Evolutionary conservation across 2,329 filamentous ascomycete genomes (phyloP).

Genomic region (Hypomyces perniciosus): DNA sequence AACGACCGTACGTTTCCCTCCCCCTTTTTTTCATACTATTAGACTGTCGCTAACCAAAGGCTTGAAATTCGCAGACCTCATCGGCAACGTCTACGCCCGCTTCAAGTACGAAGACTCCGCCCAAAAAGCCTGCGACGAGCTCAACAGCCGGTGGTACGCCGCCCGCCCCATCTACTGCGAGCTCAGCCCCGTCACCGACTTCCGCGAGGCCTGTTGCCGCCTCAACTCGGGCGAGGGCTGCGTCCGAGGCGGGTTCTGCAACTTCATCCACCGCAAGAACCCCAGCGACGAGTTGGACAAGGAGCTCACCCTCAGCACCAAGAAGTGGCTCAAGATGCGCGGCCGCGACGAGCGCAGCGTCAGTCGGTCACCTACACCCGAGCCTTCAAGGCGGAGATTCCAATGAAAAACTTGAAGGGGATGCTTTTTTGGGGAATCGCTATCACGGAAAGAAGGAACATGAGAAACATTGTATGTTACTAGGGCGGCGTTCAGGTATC

Average conservation of each 20-base stretch:
- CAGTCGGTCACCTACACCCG: slow-evolving; percentile 77
- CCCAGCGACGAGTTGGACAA: slow-evolving; percentile 81
- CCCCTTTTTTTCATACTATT: not conserved
- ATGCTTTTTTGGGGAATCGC: not conserved
- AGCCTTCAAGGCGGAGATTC: slow-evolving; percentile 68
- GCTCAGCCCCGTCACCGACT: slow-evolving; percentile 92
- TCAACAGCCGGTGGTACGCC: slow-evolving; percentile 96
- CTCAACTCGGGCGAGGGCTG: slow-evolving; percentile 94
- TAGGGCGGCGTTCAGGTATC: slow-evolving; percentile 20
- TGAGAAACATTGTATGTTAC: not conserved
- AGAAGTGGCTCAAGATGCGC: slow-evolving; percentile 89
- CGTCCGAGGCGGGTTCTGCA: slow-evolving; percentile 94
- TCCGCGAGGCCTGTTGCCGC: slow-evolving; percentile 93
- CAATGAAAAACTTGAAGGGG: slow-evolving; percentile 31
- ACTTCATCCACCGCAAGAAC: slow-evolving; percentile 98
- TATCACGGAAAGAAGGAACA: too few relatives aligned
- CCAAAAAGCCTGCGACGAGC: slow-evolving; percentile 85
- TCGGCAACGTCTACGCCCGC: slow-evolving; percentile 97
- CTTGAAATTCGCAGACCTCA: slow-evolving; percentile 58
- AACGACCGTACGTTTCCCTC: slow-evolving; percentile 70
- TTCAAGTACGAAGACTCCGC: slow-evolving; percentile 99
- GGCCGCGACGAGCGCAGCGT: slow-evolving; percentile 80
- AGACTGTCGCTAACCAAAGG: not conserved
- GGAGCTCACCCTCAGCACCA: slow-evolving; percentile 80
- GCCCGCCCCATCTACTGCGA: slow-evolving; percentile 98